Evolutionary conservation across 2,329 filamentous ascomycete species (phyloP), one percentile per base, ranked within the genome.

Genomic region (Alternaria infectoria): DNA sequence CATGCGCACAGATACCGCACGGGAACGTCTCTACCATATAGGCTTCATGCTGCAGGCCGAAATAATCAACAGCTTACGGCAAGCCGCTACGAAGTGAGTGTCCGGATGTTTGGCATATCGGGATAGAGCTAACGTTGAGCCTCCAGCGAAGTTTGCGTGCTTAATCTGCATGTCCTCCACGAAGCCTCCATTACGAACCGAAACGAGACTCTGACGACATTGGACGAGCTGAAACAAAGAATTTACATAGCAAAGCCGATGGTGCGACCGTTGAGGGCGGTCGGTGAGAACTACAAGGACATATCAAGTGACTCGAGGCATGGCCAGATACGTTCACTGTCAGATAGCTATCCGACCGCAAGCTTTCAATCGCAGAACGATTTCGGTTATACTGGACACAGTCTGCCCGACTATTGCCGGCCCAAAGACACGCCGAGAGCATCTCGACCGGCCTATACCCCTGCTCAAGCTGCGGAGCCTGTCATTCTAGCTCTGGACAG

Each of bases 21-120:
- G 78, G 56, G 75, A 81, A 46, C 77, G 73, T 10, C 69, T 81
- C 4, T 67, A 78, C 6, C 78, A 80, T 59, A 76, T 82, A 21
- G 76, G 79, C 13, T 71, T 81, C 8, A 69, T 77, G n/a, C 72
- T 83, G 60, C 79, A 82, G 62, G 76, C 77, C 23, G 78, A 82
- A 60, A 76, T 81, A 17, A 79, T 83, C 49, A 74, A 76, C 54
- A 75, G 74, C 54, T 67, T 82, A 19, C 77, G 81, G 59, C 71
- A 81, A 57, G 79, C 76, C n/a, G 69, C 74, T 36, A 59, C 55
- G 40, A 72, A 78, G 45, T 74, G 76, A 43, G 74, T 54, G 6
- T 25, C 69, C 74, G 5, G 19, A 40, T 19, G 36, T 43, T 17
- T n/a, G 19, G 36, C 12, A 30, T 10, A 11, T 28, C 19, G 45